Conservation (phyloP, 129 eudicot genomes). For the Flaveria bidentis region DNA sequence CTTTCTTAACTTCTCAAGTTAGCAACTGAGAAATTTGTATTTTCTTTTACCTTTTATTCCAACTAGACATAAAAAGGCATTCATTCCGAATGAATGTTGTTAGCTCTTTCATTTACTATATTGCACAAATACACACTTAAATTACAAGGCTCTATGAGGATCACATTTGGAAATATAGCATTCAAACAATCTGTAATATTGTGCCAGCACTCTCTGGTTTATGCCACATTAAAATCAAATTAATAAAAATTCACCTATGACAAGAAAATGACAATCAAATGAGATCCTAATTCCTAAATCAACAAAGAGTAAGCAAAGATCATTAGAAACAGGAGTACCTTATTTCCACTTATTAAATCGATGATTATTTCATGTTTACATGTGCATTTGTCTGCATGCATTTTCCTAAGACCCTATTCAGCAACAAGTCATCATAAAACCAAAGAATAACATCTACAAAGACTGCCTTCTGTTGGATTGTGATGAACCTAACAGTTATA, state of each 20-base stretch:
- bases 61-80: background rate
- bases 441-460: background rate
- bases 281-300: background rate
- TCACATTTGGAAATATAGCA: background rate
- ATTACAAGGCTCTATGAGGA: constrained; percentile 1
- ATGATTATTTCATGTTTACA: background rate
- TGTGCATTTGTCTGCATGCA: background rate
- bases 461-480: background rate
- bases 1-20: constrained; percentile 13
- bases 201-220: background rate
- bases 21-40: background rate
- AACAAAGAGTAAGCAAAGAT: background rate
- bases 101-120: background rate
- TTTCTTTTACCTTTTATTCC: background rate
- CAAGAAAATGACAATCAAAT: background rate
- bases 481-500: background rate
- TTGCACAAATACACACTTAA: background rate
- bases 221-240: background rate
- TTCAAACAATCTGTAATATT: background rate
- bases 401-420: constrained; percentile 1
- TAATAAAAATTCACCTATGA: background rate
- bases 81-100: background rate
- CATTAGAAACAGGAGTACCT: background rate
- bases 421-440: constrained; percentile 3
- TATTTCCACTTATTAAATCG: no score